Base-by-base conservation (phyloP, 257 asterid species). In the Mitragyna speciosa region DNA sequence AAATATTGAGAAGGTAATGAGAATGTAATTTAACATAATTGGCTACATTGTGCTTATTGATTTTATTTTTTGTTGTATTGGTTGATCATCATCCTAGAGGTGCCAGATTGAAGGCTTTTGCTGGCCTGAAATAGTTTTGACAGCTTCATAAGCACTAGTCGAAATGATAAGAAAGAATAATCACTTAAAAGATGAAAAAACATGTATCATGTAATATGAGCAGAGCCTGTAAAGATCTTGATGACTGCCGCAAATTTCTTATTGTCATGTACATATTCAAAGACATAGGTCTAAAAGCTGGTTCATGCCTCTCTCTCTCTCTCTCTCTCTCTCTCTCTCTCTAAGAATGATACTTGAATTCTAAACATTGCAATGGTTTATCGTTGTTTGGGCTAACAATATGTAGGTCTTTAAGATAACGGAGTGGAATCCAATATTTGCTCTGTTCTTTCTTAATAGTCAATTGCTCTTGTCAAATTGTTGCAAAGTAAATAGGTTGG, bases 1-100 rank as follows among this genome's bases (percentile, higher is more conserved):
- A 72, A 92, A 92, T 75, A 92, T 92, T 63, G 97, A 92, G 89
- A 92, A 92, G 97, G 97, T 92, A 84, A n/a, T 61, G 72, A 43
- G 4, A 22, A 26, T 11, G 56, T 41, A 17, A 43, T 43, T 22
- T 24, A 41, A 41, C 54, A 22, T 70, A 39, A 22, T 70, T 26
- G 26, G 12, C 22, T 12, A 24, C 31, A 59, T 9, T 24, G 41
- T 20, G 59, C 70, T 65, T 22, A 8, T 45, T 71, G 59, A 58
- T 26, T 7, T n/a, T 45, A n/a, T 47, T 0, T 71, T 20, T 45
- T 22, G 58, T 28, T 12, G 61, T 47, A 48, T 28, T 47, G 59
- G 14, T 48, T 71, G 31, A 71, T 71, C 8, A 14, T 26, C 59
- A 47, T 26, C 56, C 70, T 45, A 20, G 39, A 26, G n/a, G 11